Evolutionary conservation across 805 yeast species (phyloP).

Genomic region (Ogataea parapolymorpha): DNA sequence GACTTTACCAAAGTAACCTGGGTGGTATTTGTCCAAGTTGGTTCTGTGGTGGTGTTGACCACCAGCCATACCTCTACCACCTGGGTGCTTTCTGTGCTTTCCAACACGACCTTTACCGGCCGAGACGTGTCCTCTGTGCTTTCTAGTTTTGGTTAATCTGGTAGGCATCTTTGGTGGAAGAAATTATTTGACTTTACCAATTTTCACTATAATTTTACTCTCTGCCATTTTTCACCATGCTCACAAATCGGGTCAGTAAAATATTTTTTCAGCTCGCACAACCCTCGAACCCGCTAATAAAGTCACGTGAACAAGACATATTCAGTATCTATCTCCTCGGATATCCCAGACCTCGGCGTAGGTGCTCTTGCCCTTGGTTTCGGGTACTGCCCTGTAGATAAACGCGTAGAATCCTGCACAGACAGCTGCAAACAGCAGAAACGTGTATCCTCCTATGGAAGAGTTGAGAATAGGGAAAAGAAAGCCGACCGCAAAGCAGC

Average conservation of each 20-base stretch:
- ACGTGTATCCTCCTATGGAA: slow-evolving; percentile 73
- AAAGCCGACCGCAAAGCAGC: slow-evolving; percentile 79
- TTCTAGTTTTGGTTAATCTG: slow-evolving; percentile 99
- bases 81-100: slow-evolving; percentile 99
- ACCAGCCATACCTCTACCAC: slow-evolving; percentile 99
- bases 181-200: slow-evolving; percentile 9
- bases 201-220: slow-evolving; percentile 9
- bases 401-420: slow-evolving; percentile 50
- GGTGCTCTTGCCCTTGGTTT: slow-evolving; percentile 62
- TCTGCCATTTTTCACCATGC: slow-evolving; percentile 6
- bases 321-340: not conserved
- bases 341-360: slow-evolving; percentile 66
- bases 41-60: slow-evolving; percentile 99
- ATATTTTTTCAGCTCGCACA: slow-evolving; percentile 9
- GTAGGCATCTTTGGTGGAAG: slow-evolving; percentile 72
- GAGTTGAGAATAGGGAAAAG: slow-evolving; percentile 71
- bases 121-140: slow-evolving; percentile 99
- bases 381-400: slow-evolving; percentile 56
- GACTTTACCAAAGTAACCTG: slow-evolving; percentile 99
- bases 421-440: slow-evolving; percentile 62
- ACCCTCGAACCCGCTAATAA: slow-evolving; percentile 10
- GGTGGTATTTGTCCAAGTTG: slow-evolving; percentile 99
- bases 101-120: slow-evolving; percentile 99
- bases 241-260: slow-evolving; percentile 8
- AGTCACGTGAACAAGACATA: slow-evolving; percentile 11